Percentiles rank a stretch among this genome's conserved stretches.
phyloP scores from a whole-genome alignment of 2,329 filamentous ascomycete genomes.

The Rosellinia necatrix region DNA sequence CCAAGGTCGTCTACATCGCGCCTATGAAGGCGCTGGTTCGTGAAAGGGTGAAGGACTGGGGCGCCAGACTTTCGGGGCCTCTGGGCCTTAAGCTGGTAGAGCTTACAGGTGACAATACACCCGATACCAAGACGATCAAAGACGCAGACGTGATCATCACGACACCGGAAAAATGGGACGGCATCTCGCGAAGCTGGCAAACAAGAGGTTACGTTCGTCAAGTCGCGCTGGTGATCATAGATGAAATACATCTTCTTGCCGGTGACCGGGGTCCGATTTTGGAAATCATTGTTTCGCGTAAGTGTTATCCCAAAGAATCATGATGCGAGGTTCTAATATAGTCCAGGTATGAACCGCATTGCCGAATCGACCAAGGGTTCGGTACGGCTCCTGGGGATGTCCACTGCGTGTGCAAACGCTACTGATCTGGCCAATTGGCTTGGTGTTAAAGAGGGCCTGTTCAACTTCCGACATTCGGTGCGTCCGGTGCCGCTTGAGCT shows the following conservation, averaged over 20 bases:
- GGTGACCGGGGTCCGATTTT: conserved; percentile 96
- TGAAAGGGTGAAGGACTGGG: conserved; percentile 96
- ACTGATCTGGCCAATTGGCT: conserved; percentile 95
- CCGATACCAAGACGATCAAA: conserved; percentile 91
- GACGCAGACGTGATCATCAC: conserved; percentile 98
- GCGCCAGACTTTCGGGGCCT: conserved; percentile 75
- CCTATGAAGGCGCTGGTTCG: conserved; percentile 99
- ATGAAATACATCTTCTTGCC: conserved; percentile 97
- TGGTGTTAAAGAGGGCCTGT: conserved; percentile 91
- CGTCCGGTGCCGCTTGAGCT: conserved; percentile 94
- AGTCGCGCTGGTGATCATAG: conserved; percentile 95
- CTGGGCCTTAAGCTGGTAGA: conserved; percentile 92
- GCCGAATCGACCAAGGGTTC: conserved; percentile 88
- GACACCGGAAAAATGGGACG: conserved; percentile 99
- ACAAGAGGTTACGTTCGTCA: conserved; percentile 94
- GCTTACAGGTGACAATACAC: conserved; percentile 96
- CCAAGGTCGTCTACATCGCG: conserved; percentile 98
- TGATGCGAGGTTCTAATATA: conserved; percentile 12
- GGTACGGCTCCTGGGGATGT: conserved; percentile 96
- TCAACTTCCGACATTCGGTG: conserved; percentile 97
- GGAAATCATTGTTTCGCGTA: conserved; percentile 86
- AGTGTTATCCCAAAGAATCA: conserved; percentile 28
- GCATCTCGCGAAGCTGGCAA: conserved; percentile 98
- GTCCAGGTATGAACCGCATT: conserved; percentile 92
- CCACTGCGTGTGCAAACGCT: conserved; percentile 95